phyloP scores from a whole-genome alignment of 805 yeast species.

The Pichia rugopelliculosa region DNA sequence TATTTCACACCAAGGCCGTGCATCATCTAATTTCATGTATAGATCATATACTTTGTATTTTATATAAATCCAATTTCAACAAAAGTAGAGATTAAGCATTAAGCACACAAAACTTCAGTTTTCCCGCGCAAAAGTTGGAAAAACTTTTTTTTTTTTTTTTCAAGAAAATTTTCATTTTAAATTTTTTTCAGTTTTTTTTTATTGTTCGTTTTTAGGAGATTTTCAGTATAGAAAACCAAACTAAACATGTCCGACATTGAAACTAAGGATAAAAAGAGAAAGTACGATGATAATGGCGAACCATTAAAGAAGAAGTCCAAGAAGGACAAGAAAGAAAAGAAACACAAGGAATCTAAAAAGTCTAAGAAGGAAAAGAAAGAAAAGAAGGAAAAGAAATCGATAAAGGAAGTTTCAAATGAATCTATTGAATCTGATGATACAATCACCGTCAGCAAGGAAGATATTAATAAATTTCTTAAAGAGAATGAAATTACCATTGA shows the following conservation, averaged over 20 bases:
- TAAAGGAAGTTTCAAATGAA: conserved; percentile 10
- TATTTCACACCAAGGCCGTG: background rate
- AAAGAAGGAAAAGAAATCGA: conserved; percentile 26
- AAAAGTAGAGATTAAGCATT: background rate
- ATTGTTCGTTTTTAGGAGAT: too few species aligned
- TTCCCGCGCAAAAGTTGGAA: too few species aligned
- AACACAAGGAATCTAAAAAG: conserved; percentile 30
- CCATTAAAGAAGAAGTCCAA: conserved; percentile 24
- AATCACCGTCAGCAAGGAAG: conserved; percentile 35
- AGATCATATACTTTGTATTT: background rate
- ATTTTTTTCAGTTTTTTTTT: too few species aligned
- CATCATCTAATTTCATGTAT: background rate
- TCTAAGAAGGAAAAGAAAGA: conserved; percentile 36
- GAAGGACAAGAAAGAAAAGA: conserved; percentile 25
- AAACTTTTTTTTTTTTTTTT: background rate
- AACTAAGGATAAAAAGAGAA: conserved; percentile 25
- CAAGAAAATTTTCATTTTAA: background rate
- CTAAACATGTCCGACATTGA: conserved; percentile 22
- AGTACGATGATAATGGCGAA: conserved; percentile 17
- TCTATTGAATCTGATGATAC: background rate
- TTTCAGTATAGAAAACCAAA: too few species aligned
- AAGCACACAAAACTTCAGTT: too few species aligned
- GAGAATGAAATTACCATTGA: conserved; percentile 76
- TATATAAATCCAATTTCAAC: too few species aligned
- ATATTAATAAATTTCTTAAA: conserved; percentile 52